phyloP scores from a whole-genome alignment of 805 yeast species.

The Saturnispora dispora region DNA sequence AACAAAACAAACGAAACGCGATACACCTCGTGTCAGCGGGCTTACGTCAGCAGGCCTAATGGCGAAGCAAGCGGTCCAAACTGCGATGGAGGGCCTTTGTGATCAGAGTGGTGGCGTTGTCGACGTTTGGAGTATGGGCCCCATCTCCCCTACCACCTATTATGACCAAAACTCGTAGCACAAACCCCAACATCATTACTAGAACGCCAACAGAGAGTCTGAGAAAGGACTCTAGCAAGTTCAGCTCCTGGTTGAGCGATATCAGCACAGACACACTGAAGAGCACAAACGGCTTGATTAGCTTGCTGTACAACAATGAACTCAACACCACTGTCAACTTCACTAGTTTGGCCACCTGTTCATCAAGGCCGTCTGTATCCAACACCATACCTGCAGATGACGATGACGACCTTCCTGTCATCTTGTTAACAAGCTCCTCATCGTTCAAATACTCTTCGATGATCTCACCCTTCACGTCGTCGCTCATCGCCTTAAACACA shows the following conservation, averaged over 20 bases:
- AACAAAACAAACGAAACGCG: neutral
- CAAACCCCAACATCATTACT: constrained; percentile 2
- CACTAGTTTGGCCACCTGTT: constrained; percentile 1
- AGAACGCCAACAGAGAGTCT: neutral
- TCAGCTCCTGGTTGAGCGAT: neutral
- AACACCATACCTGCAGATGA: neutral
- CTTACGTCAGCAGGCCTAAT: neutral
- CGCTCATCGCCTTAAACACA: constrained; percentile 11
- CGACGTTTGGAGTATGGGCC: neutral
- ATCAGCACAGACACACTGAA: neutral
- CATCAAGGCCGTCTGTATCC: constrained; percentile 1
- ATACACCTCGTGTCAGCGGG: neutral
- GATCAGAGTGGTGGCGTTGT: neutral
- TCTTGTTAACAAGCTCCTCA: constrained; percentile 5
- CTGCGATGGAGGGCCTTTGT: neutral
- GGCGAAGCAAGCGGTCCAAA: constrained; percentile 1
- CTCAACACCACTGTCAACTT: neutral
- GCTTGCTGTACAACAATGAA: neutral
- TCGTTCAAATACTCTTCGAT: constrained; percentile 17
- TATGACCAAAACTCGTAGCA: neutral
- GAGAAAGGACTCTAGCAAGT: neutral
- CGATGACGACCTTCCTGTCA: neutral
- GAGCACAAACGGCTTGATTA: neutral
- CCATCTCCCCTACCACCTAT: neutral
- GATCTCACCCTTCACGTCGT: constrained; percentile 14